These are phyloP conservation scores for Thermomyces lanuginosus DNA, from an alignment of 2,329 filamentous ascomycete species.

Conservation along the genomic window DNA sequence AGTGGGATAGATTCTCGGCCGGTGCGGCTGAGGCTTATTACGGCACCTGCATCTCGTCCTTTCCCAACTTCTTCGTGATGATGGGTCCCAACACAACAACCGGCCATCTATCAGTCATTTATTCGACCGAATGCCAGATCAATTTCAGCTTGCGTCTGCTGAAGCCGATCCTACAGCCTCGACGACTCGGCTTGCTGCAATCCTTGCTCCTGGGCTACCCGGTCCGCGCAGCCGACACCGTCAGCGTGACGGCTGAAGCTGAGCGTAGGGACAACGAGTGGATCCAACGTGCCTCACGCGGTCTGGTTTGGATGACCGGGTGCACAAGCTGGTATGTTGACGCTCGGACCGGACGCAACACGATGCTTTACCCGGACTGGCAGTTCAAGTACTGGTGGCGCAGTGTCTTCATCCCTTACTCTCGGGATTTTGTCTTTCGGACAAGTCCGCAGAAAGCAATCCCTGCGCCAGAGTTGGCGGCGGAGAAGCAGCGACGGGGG, in stretches of 20 bases:
- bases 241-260: slow-evolving; percentile 23
- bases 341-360: slow-evolving; percentile 31
- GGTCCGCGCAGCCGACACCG: slow-evolving; percentile 11
- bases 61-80: slow-evolving; percentile 34
- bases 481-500: not conserved
- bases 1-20: slow-evolving; percentile 24
- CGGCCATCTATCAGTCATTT: slow-evolving; percentile 36
- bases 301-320: slow-evolving; percentile 34
- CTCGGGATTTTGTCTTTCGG: slow-evolving; percentile 22
- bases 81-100: slow-evolving; percentile 33
- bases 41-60: slow-evolving; percentile 33
- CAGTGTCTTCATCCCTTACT: slow-evolving; percentile 28
- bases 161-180: slow-evolving; percentile 25
- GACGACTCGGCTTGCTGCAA: slow-evolving; percentile 9
- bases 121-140: slow-evolving; percentile 37
- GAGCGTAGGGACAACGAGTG: slow-evolving; percentile 20
- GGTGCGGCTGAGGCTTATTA: slow-evolving; percentile 31
- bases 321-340: slow-evolving; percentile 40
- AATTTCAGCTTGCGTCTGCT: slow-evolving; percentile 32
- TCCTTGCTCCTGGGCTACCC: slow-evolving; percentile 11
- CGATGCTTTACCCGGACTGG: slow-evolving; percentile 38
- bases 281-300: slow-evolving; percentile 27
- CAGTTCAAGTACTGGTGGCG: slow-evolving; percentile 35
- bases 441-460: slow-evolving; percentile 4
- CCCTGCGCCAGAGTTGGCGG: slow-evolving; percentile 4